A percentile compares a stretch with the other conserved stretches of the same genome.
These are phyloP conservation scores for Kalmanozyma brasiliensis DNA, from an alignment of 1,284 basidiomycete genomes.

Conservation along the genomic window DNA sequence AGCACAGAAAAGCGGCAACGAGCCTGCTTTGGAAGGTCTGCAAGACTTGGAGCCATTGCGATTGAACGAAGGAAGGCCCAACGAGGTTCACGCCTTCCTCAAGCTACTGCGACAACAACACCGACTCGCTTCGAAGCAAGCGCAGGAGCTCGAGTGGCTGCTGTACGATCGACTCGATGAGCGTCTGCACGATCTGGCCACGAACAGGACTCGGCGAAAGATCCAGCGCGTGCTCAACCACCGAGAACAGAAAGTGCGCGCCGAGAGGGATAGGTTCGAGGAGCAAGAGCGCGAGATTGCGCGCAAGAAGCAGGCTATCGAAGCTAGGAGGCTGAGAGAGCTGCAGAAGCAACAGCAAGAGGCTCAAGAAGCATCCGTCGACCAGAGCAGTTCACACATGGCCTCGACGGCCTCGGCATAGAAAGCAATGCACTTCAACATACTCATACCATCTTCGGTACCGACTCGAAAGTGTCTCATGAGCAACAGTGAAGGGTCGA, in stretches of 20 bases:
- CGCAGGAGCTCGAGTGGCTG: slow-evolving; percentile 34
- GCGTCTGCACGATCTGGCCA: slow-evolving; percentile 15
- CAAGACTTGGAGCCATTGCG: slow-evolving; percentile 14
- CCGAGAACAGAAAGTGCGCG: slow-evolving; percentile 14
- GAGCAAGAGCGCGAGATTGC: slow-evolving; percentile 27
- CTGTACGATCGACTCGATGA: slow-evolving; percentile 42
- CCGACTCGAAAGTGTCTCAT: too few relatives aligned
- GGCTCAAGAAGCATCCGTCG: slow-evolving; percentile 14
- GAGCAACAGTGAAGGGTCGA: too few relatives aligned
- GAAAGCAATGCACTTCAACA: not conserved
- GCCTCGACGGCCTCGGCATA: slow-evolving; percentile 22
- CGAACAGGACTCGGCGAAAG: slow-evolving; percentile 8
- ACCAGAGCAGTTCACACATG: slow-evolving; percentile 14
- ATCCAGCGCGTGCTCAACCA: slow-evolving; percentile 15
- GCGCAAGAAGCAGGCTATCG: slow-evolving; percentile 30
- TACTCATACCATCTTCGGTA: not conserved
- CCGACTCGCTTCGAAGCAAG: slow-evolving; percentile 19
- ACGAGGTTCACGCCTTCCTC: slow-evolving; percentile 39
- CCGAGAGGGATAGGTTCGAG: slow-evolving; percentile 28
- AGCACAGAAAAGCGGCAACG: not conserved
- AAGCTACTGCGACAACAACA: slow-evolving; percentile 28
- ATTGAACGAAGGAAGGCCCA: slow-evolving; percentile 18
- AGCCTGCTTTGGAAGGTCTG: not conserved
- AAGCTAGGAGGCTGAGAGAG: slow-evolving; percentile 25
- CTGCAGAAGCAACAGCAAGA: slow-evolving; percentile 32